These are phyloP conservation scores for Phaeosphaeriaceae sp. DNA, from an alignment of 2,329 filamentous ascomycete species.

Conservation along the genomic window DNA sequence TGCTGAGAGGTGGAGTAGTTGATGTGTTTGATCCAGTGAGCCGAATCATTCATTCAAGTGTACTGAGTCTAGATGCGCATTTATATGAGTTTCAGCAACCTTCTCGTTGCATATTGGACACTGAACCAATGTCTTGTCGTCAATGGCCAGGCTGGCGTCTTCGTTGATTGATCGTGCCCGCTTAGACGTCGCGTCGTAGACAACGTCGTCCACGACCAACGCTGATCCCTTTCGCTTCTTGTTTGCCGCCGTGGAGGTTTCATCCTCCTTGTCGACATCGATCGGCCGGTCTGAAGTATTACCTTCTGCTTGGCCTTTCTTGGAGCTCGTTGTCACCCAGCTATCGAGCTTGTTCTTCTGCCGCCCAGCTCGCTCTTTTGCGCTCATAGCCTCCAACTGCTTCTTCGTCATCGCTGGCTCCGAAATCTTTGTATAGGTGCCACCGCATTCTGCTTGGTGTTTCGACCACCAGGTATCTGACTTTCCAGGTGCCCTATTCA, in stretches of 20 bases:
- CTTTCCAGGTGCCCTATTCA: slow-evolving; percentile 55
- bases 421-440: slow-evolving; percentile 51
- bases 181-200: slow-evolving; percentile 21
- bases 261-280: slow-evolving; percentile 15
- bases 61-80: slow-evolving; percentile 50
- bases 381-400: slow-evolving; percentile 49
- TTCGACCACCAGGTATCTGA: slow-evolving; percentile 52
- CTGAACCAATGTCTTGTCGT: slow-evolving; percentile 36
- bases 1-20: neutral
- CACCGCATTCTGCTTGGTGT: slow-evolving; percentile 53
- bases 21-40: too few relatives aligned
- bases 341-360: slow-evolving; percentile 56
- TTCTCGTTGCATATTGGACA: slow-evolving; percentile 50
- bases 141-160: slow-evolving; percentile 15
- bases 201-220: slow-evolving; percentile 8
- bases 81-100: slow-evolving; percentile 45
- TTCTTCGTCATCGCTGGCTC: slow-evolving; percentile 54
- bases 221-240: slow-evolving; percentile 19
- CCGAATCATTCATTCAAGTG: neutral
- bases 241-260: slow-evolving; percentile 8
- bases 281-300: slow-evolving; percentile 14
- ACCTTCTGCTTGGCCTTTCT: slow-evolving; percentile 17
- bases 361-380: slow-evolving; percentile 50
- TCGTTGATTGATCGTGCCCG: slow-evolving; percentile 17
- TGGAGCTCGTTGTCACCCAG: slow-evolving; percentile 44